Evolutionary conservation across 1,284 basidiomycete genomes (phyloP).

Genomic region (Moesziomyces parantarcticus): DNA sequence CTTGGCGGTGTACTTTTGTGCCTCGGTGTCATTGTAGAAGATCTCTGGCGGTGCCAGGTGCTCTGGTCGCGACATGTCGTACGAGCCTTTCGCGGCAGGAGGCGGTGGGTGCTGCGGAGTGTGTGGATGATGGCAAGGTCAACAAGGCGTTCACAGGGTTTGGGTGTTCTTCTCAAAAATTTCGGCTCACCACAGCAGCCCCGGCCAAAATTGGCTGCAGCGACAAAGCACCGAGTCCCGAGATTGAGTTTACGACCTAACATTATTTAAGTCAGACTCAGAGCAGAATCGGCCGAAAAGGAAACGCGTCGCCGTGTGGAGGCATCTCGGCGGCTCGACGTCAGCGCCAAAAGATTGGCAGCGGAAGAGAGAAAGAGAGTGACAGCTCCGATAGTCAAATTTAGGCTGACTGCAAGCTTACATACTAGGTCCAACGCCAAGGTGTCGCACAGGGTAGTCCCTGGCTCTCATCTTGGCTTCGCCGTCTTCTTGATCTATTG

Average conservation of each 20-base stretch:
- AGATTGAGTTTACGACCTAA: constrained; percentile 4
- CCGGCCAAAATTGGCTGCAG: not conserved
- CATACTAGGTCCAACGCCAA: constrained; percentile 10
- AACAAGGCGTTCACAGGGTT: not conserved
- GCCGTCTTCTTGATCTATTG: too few relatives aligned
- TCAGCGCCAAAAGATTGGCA: not conserved
- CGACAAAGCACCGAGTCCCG: constrained; percentile 18
- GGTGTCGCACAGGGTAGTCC: too few relatives aligned
- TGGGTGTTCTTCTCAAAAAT: constrained; percentile 41
- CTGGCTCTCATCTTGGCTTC: too few relatives aligned
- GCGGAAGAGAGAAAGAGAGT: too few relatives aligned
- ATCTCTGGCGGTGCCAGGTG: constrained; percentile 95
- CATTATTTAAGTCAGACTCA: too few relatives aligned
- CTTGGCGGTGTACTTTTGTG: constrained; percentile 97
- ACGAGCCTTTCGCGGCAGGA: not conserved
- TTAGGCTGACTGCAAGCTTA: constrained; percentile 31
- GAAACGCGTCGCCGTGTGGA: constrained; percentile 16
- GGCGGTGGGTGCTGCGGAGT: too few relatives aligned
- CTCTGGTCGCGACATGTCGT: constrained; percentile 90
- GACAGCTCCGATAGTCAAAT: not conserved
- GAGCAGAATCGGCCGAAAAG: constrained; percentile 13
- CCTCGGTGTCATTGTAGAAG: constrained; percentile 95
- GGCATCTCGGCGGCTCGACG: constrained; percentile 13
- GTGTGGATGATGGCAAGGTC: too few relatives aligned
- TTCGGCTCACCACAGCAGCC: constrained; percentile 5